phyloP scores from a whole-genome alignment of 768 basidiomycete genomes.

The Mycena maculata region DNA sequence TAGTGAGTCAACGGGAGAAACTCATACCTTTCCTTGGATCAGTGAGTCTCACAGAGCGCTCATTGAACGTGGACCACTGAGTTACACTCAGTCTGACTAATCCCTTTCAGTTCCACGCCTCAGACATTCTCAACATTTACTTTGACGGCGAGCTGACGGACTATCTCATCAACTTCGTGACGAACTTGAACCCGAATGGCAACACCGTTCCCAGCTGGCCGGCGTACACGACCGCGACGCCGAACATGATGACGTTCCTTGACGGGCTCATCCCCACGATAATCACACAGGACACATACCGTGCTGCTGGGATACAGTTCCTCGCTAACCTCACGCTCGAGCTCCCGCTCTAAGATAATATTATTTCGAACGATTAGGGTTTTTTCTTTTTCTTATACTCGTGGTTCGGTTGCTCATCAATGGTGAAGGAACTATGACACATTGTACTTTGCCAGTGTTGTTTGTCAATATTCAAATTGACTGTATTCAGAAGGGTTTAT shows the following conservation, averaged over 20 bases:
- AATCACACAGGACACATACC: conserved; percentile 39
- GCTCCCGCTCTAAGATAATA: conserved; percentile 39
- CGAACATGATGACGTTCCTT: conserved; percentile 47
- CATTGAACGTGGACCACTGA: no score
- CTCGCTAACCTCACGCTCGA: conserved; percentile 45
- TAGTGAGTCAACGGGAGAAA: conserved; percentile 51
- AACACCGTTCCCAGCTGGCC: conserved; percentile 57
- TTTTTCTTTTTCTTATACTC: background rate
- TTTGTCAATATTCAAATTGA: no score
- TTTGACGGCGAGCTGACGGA: conserved; percentile 45
- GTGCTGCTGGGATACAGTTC: conserved; percentile 38
- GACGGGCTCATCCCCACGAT: conserved; percentile 41
- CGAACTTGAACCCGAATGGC: conserved; percentile 53
- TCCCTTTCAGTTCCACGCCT: conserved; percentile 45
- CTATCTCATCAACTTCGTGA: conserved; percentile 51
- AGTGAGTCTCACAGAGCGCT: conserved; percentile 30
- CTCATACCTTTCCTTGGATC: conserved; percentile 46
- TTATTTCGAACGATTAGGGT: background rate
- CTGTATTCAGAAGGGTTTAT: no score
- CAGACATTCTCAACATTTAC: conserved; percentile 48
- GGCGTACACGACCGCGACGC: conserved; percentile 48
- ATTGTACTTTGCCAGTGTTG: no score
- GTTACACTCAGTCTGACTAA: background rate
- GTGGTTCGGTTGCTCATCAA: no score
- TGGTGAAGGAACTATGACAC: no score